Evolutionary conservation across 345 rosid species (phyloP), one percentile per base, ranked within the genome.

Genomic region (Brassica cretica): DNA sequence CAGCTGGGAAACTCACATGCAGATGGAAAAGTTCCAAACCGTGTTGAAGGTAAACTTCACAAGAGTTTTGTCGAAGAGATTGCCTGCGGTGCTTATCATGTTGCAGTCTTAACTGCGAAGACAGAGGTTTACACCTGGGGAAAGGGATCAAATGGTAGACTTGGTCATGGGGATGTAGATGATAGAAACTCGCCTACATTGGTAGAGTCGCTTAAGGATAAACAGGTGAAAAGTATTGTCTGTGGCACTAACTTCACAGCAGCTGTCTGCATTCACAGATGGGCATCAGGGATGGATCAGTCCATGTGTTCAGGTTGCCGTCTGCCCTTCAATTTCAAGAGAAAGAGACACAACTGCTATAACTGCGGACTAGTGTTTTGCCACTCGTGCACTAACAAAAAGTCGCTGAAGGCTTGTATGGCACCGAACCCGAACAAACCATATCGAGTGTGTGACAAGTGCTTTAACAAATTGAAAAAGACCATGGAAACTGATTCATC

Each of bases 231-330:
- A 81, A 93, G 93, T 82, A 85, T 93, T 55, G 90, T 90, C 37
- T 95, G 98, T 82, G 99, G 99, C 72, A 85, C 94, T 74, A 93
- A 88, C 84, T 95, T 93, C 76, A 91, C 98, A 16, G 89, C 96
- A 74, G 96, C 90, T 75, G 94, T 95, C 74, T 95, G 99, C 87
- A 96, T 95, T 80, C 99, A 93, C 68, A 93, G 92, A 73, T 93
- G 97, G 97, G 95, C 91, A 71, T 93, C 97, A 12, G 97, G 97
- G 74, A 84, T 91, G 80, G 99, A 95, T 81, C 99, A 93, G 82
- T 93, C 97, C 51, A 91, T 93, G 93, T 95, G 99, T 83, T 95
- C 99, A 77, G 99, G 99, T 72, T 95, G 99, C 78, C 97, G 94
- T 64, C 84, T 86, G 72, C 93, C 93, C 53, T 91, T 95, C 87